A percentile compares a stretch with the other conserved stretches of the same genome.
Conservation (phyloP, 2,329 filamentous ascomycete species). For the Teratosphaeria zuluensis region DNA sequence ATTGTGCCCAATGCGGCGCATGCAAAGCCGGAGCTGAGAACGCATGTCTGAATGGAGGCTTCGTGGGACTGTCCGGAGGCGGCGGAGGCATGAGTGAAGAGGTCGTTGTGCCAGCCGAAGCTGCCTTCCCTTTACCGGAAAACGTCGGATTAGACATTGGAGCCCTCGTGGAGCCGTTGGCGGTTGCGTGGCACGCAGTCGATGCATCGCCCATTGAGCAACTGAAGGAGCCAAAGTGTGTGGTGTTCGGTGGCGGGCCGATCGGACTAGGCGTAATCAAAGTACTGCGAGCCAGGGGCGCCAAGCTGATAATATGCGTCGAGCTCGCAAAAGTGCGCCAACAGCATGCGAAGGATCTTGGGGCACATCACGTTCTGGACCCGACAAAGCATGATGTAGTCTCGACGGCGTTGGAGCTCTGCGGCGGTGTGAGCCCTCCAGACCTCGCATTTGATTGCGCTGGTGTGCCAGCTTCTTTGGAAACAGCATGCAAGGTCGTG, state of each 20-base stretch:
- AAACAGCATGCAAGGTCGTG: constrained; percentile 40
- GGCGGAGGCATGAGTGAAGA: constrained; percentile 49
- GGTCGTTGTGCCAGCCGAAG: constrained; percentile 41
- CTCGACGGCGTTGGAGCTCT: constrained; percentile 37
- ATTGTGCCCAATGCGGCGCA: constrained; percentile 46
- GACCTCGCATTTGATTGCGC: constrained; percentile 55
- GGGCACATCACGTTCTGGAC: constrained; percentile 46
- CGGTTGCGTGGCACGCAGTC: constrained; percentile 57
- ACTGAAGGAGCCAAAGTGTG: constrained; percentile 34
- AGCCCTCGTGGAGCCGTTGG: constrained; percentile 54
- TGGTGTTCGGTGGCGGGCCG: constrained; percentile 53
- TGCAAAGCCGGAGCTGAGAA: constrained; percentile 47
- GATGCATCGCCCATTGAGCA: constrained; percentile 37
- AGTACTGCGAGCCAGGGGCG: constrained; percentile 45
- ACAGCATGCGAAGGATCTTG: constrained; percentile 43
- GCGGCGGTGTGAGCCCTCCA: constrained; percentile 38
- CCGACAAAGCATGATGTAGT: constrained; percentile 43
- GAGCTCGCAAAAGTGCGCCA: constrained; percentile 46
- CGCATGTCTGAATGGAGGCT: constrained; percentile 48
- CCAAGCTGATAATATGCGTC: constrained; percentile 47
- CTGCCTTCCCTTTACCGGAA: constrained; percentile 43
- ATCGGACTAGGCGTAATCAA: constrained; percentile 43
- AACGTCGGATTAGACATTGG: constrained; percentile 43
- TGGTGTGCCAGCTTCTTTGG: constrained; percentile 40
- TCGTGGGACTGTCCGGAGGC: constrained; percentile 33